Evolutionary conservation across 2,329 filamentous ascomycete genomes (phyloP), one percentile per base, ranked within the genome.

Genomic region (Fusarium azukiicola): DNA sequence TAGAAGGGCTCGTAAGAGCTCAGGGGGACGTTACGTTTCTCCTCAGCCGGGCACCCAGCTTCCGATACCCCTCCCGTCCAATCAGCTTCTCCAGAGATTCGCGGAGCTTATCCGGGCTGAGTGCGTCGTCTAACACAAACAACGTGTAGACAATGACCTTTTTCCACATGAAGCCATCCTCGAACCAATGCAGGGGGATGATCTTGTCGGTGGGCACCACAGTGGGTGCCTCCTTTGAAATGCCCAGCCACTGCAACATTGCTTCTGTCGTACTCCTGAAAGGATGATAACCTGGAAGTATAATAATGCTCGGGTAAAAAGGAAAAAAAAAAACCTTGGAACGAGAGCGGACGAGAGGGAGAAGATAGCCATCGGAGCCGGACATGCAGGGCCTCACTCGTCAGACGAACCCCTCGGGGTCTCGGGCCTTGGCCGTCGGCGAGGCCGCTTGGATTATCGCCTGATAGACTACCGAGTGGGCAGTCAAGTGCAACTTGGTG

Each of bases 61-160:
- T 74, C 36, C 58, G 50, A 42, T 49, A 74, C 12, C 72, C 69
- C 6, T 66, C 49, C 8, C 69, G 72, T 13, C 49, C 27, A 5
- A 74, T 44, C 4, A 74, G 32, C 17, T 36, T 44, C 49, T 67
- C 67, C 7, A 74, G 69, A 13, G 56, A 50, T 3, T 21, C 14
- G 14, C 49, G 67, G 14, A 74, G 72, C 49, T 46, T 71, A 23
- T 71, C 46, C 17, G 49, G 67, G 44, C 70, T 61, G 21, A 74
- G 42, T 75, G 81, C 80, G 56, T 83, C 81, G 72, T 86, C 84
- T 47, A 84, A 85, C 2, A 80, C 78, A 16, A 82, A 79, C 44
- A 85, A 40, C 13, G 73, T 79, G 71, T 84, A 80, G 13, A 84
- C 38, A 4, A 84, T 71, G 50, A 81, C 79, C 9, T 74, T 78